phyloP scores from a whole-genome alignment of 169 alveolate genomes.

The Plasmodium fragile region DNA sequence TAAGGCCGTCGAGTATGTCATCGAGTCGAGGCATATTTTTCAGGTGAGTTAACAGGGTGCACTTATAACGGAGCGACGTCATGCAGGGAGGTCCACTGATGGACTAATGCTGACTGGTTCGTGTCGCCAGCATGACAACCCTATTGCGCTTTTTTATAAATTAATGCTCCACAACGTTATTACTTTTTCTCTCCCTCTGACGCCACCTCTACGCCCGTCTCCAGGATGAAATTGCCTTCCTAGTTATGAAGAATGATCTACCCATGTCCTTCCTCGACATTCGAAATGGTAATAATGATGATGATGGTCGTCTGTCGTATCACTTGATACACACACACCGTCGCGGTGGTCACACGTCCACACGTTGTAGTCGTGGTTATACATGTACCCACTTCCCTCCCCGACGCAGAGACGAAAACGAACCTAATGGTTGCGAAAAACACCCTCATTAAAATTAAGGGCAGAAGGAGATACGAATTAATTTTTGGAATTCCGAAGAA shows the following conservation, averaged over 20 bases:
- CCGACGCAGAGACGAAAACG: constrained; percentile 1
- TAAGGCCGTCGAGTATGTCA: constrained; percentile 53
- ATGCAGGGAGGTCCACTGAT: background rate
- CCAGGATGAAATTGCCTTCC: constrained; percentile 60
- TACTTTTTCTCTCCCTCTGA: background rate
- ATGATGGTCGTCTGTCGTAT: too few relatives aligned
- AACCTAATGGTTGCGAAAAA: constrained; percentile 17
- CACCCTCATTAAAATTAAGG: constrained; percentile 28
- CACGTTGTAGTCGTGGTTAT: background rate
- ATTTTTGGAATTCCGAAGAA: constrained; percentile 47
- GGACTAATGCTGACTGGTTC: background rate
- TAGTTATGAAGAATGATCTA: constrained; percentile 27
- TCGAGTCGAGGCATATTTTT: constrained; percentile 40
- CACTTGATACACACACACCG: background rate
- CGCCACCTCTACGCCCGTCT: background rate
- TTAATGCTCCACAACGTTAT: background rate
- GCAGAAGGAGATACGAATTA: constrained; percentile 27
- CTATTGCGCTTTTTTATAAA: background rate
- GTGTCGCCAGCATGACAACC: background rate
- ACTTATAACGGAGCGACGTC: background rate
- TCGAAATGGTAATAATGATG: constrained; percentile 8
- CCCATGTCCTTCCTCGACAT: constrained; percentile 66
- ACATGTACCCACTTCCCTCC: background rate
- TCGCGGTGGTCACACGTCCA: background rate
- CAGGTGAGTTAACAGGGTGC: background rate